Evolutionary conservation across 2,329 filamentous ascomycete species (phyloP).

Genomic region (Rugonectria rugulosa): DNA sequence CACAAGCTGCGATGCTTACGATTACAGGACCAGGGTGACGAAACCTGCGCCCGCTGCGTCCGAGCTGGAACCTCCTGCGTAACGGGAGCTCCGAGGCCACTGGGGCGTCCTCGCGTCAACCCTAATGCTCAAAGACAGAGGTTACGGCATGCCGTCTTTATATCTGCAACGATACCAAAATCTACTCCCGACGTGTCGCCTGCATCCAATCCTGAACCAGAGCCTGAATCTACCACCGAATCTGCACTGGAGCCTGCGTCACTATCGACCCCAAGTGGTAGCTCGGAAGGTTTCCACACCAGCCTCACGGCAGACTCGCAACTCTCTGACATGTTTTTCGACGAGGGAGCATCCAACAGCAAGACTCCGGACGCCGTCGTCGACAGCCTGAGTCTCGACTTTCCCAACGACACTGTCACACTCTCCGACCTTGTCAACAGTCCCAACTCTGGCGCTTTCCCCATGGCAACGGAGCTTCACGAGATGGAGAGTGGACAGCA

Average conservation of each 20-base stretch:
- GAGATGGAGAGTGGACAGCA: background rate
- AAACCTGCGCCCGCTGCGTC: conserved; percentile 15
- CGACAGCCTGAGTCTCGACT: conserved; percentile 9
- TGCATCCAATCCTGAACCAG: background rate
- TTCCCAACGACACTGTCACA: background rate
- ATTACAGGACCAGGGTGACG: conserved; percentile 9
- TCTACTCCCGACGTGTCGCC: background rate
- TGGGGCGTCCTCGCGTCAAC: conserved; percentile 15
- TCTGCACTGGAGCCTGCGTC: background rate
- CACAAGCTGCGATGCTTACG: conserved; percentile 20
- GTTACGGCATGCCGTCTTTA: background rate
- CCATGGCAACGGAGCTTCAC: background rate
- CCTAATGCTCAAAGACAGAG: background rate
- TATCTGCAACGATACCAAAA: background rate
- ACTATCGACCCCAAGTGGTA: background rate
- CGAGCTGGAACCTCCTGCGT: conserved; percentile 16
- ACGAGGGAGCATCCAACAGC: conserved; percentile 2
- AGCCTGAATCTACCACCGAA: background rate
- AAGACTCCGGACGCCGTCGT: conserved; percentile 7
- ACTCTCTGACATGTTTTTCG: conserved; percentile 5
- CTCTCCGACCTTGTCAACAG: background rate
- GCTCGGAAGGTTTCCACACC: conserved; percentile 6
- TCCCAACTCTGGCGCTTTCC: conserved; percentile 2
- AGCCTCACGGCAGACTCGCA: conserved; percentile 4
- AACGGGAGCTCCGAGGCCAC: conserved; percentile 17